Percentiles rank a stretch among this genome's conserved stretches.
Evolutionary conservation across 306 rosid species (phyloP).

Genomic region (Carpinus fangiana): DNA sequence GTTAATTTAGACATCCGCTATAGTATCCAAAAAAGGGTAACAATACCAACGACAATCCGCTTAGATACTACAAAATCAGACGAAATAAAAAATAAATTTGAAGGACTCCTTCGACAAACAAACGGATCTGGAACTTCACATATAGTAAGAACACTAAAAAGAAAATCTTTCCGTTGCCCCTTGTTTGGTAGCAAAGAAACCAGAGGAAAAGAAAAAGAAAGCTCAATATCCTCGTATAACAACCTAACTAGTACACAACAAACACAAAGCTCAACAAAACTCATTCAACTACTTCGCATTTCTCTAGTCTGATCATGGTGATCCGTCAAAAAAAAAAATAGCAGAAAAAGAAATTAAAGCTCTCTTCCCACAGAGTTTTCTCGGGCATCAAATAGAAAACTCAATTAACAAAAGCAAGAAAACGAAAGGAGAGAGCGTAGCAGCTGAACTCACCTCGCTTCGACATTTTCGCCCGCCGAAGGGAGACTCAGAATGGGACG

Average conservation of each 20-base stretch:
- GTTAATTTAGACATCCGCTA: not conserved
- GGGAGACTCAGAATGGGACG: not conserved
- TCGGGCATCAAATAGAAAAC: not conserved
- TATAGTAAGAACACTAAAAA: not conserved
- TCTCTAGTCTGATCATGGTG: not conserved
- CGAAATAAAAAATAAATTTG: not conserved
- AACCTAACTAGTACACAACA: not conserved
- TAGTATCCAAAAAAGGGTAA: not conserved
- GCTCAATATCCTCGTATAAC: not conserved
- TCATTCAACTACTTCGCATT: not conserved
- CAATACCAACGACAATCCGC: not conserved
- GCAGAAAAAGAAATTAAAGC: not conserved
- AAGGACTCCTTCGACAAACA: not conserved
- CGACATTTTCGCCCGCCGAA: conserved; percentile 45
- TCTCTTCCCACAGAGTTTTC: not conserved
- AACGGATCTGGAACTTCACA: not conserved
- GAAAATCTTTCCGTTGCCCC: not conserved
- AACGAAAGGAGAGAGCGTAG: not conserved
- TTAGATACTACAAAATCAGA: not conserved
- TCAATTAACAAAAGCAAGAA: not conserved
- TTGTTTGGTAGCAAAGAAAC: not conserved
- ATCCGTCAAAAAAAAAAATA: not conserved
- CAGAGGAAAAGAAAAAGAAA: not conserved
- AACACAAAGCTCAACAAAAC: not conserved
- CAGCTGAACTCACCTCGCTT: conserved; percentile 50